Conservation (phyloP, 202 grass and related monocot species). For the Schoenoplectus tabernaemontani region DNA sequence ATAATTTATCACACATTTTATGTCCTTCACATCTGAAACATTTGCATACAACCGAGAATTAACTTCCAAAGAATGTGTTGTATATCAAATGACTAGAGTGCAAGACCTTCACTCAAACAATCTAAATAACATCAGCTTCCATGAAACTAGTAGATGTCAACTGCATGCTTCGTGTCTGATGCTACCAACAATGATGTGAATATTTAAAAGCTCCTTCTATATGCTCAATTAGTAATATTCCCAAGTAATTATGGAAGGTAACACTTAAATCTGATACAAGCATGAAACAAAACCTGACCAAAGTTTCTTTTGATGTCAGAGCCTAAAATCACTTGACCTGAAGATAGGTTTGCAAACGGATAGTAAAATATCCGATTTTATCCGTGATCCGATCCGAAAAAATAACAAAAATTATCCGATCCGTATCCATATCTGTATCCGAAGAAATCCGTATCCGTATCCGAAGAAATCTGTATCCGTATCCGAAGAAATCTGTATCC, state of each 20-base stretch:
- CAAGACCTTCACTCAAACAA: neutral
- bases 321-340: too few relatives aligned
- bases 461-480: too few relatives aligned
- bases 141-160: neutral
- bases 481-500: too few relatives aligned
- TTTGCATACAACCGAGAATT: conserved; percentile 10
- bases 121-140: neutral
- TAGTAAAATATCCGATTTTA: too few relatives aligned
- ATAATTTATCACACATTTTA: conserved; percentile 98
- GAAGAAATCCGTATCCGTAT: too few relatives aligned
- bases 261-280: neutral
- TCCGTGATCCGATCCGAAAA: too few relatives aligned
- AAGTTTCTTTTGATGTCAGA: neutral
- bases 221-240: neutral
- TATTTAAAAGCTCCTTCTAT: neutral
- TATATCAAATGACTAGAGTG: neutral
- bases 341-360: too few relatives aligned
- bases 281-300: neutral
- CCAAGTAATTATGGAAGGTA: neutral
- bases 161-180: neutral
- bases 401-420: neutral
- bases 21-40: conserved; percentile 98
- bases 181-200: neutral
- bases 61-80: neutral
- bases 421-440: too few relatives aligned